phyloP scores from a whole-genome alignment of 2,329 filamentous ascomycete genomes.

The Microcyclospora tardicrescens region DNA sequence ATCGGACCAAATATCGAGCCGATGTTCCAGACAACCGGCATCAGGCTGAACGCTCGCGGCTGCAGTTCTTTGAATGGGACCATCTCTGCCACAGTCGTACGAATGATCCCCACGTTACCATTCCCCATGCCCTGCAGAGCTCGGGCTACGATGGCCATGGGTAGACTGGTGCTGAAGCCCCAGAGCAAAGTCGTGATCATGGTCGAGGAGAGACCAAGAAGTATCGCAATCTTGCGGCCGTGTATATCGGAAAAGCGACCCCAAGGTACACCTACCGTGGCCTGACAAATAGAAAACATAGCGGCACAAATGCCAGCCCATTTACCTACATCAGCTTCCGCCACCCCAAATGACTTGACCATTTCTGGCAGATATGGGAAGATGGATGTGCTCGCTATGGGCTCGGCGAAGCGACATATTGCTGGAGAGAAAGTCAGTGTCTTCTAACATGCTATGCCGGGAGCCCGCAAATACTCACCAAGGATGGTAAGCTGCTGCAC shows the following conservation, averaged over 20 bases:
- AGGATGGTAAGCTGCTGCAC: constrained; percentile 65
- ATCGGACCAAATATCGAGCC: constrained; percentile 79
- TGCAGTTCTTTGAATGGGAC: constrained; percentile 78
- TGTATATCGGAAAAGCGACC: constrained; percentile 64
- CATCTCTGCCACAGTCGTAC: constrained; percentile 77
- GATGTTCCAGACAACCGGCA: constrained; percentile 83
- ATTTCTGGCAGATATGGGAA: constrained; percentile 90
- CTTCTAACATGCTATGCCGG: constrained; percentile 16
- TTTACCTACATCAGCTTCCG: constrained; percentile 58
- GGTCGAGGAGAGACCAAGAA: constrained; percentile 60
- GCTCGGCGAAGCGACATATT: constrained; percentile 84
- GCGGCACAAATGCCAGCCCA: constrained; percentile 81
- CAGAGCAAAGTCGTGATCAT: constrained; percentile 73
- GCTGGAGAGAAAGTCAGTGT: constrained; percentile 39
- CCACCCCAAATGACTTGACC: constrained; percentile 65
- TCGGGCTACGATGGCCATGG: constrained; percentile 67
- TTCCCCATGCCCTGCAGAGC: constrained; percentile 73
- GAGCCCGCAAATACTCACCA: constrained; percentile 33
- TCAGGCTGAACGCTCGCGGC: constrained; percentile 78
- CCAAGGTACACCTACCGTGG: constrained; percentile 77
- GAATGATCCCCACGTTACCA: constrained; percentile 73
- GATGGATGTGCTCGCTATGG: constrained; percentile 81
- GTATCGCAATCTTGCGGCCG: constrained; percentile 71
- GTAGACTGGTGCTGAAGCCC: constrained; percentile 66
- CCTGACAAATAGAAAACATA: constrained; percentile 72